Evolutionary conservation across 2,329 filamentous ascomycete genomes (phyloP).

Genomic region (Colletotrichum aenigma): DNA sequence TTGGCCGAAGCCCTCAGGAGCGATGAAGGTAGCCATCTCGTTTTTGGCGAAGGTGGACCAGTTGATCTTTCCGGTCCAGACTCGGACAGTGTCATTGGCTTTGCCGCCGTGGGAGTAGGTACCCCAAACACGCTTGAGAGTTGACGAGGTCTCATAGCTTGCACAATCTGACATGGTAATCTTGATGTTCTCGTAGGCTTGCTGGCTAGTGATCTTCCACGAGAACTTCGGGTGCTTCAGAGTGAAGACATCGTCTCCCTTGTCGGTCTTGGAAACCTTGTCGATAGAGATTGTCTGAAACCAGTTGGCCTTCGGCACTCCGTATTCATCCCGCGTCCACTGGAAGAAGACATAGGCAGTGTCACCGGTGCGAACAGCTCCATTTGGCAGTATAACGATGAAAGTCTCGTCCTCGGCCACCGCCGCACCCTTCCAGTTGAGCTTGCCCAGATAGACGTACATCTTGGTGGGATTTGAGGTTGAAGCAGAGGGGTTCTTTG

Average conservation of each 20-base stretch:
- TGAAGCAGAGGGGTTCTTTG: neutral
- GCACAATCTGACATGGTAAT: neutral
- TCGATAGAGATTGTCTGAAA: neutral
- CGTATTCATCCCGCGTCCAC: neutral
- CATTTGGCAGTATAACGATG: neutral
- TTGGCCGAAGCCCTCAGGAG: neutral
- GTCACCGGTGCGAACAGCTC: neutral
- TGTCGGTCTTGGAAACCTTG: neutral
- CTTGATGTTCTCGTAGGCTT: neutral
- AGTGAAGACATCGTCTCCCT: neutral
- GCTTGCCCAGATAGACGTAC: neutral
- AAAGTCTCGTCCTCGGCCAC: neutral
- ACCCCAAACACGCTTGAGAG: neutral
- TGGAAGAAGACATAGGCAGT: neutral
- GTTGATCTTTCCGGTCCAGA: neutral
- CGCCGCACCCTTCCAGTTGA: neutral
- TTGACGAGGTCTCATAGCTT: neutral
- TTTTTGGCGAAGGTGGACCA: neutral
- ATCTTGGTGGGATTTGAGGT: neutral
- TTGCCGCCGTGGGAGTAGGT: neutral
- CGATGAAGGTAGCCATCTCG: neutral
- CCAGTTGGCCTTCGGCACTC: neutral
- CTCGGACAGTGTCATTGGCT: neutral
- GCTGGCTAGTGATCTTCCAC: neutral
- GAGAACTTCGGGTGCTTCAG: neutral